Evolutionary conservation across 805 yeast species (phyloP).

Genomic region (Metschnikowia vanudenii): DNA sequence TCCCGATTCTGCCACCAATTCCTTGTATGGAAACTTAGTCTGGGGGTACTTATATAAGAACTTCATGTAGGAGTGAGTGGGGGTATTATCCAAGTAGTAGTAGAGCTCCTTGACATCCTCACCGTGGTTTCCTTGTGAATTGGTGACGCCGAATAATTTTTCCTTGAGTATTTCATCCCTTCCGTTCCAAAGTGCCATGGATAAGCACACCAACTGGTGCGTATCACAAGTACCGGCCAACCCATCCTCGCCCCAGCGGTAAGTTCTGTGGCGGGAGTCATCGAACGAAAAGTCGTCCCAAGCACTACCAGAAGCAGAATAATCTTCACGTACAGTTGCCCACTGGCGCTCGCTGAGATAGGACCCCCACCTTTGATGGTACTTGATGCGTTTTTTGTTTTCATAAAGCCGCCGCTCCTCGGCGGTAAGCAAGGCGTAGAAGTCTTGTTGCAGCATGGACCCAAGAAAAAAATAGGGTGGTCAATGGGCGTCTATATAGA

Average conservation of each 20-base stretch:
- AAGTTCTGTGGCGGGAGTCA: slow-evolving; percentile 74
- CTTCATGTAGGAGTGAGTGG: slow-evolving; percentile 90
- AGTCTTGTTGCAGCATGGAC: slow-evolving; percentile 12
- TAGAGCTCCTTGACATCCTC: slow-evolving; percentile 89
- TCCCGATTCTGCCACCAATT: slow-evolving; percentile 65
- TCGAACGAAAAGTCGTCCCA: slow-evolving; percentile 89
- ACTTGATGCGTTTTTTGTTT: slow-evolving; percentile 38
- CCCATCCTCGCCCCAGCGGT: slow-evolving; percentile 97
- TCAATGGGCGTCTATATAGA: too few species aligned
- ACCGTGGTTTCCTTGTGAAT: slow-evolving; percentile 93
- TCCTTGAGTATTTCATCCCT: slow-evolving; percentile 83
- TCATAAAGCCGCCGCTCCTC: slow-evolving; percentile 40
- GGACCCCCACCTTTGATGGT: slow-evolving; percentile 92
- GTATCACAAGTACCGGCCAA: slow-evolving; percentile 86
- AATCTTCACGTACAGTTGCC: slow-evolving; percentile 83
- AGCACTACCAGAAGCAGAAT: slow-evolving; percentile 82
- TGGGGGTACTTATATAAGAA: slow-evolving; percentile 93
- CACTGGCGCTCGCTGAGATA: slow-evolving; percentile 78
- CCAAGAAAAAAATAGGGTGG: too few species aligned
- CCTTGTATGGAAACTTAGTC: slow-evolving; percentile 73
- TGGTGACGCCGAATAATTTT: slow-evolving; percentile 82
- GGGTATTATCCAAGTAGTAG: slow-evolving; percentile 86
- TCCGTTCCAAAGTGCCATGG: slow-evolving; percentile 92
- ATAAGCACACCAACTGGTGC: slow-evolving; percentile 70
- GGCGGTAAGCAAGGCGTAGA: slow-evolving; percentile 27